Percentiles rank a stretch among this genome's conserved stretches.
Evolutionary conservation across 352 stramenopile genomes (phyloP).

Genomic region (Phytophthora nicotianae): DNA sequence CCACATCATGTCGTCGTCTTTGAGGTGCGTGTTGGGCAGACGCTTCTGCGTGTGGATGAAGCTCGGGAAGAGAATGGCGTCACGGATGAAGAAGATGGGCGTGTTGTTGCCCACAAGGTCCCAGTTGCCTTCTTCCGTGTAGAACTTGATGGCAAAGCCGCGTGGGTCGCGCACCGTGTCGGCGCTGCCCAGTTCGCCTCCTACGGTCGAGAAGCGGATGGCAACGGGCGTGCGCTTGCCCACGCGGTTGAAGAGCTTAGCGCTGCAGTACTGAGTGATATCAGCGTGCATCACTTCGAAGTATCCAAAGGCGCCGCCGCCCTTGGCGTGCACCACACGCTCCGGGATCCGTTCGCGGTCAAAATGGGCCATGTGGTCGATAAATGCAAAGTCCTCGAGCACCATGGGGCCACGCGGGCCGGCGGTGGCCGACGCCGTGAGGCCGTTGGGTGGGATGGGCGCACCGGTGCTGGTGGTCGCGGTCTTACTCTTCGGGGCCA

Average conservation of each 20-base stretch:
- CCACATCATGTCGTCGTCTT: constrained; percentile 91
- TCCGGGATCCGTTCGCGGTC: constrained; percentile 93
- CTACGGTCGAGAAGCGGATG: constrained; percentile 88
- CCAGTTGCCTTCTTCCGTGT: constrained; percentile 94
- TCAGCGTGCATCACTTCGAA: constrained; percentile 85
- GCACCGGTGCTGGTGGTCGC: constrained; percentile 66
- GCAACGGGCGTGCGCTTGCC: constrained; percentile 89
- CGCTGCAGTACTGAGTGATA: constrained; percentile 66
- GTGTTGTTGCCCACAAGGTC: constrained; percentile 95
- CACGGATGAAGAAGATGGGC: constrained; percentile 94
- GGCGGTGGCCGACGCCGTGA: constrained; percentile 78
- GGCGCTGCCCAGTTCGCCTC: constrained; percentile 73
- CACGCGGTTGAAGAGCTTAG: constrained; percentile 75
- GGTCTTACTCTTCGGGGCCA: constrained; percentile 32
- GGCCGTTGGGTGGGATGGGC: constrained; percentile 59
- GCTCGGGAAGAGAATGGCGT: constrained; percentile 91
- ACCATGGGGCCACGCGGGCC: constrained; percentile 64
- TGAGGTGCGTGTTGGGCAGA: constrained; percentile 87
- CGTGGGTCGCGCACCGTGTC: constrained; percentile 90
- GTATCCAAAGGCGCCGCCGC: constrained; percentile 90
- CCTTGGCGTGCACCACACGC: constrained; percentile 92
- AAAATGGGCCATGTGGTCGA: constrained; percentile 92
- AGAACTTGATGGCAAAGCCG: constrained; percentile 94
- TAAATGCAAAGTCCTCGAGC: constrained; percentile 86
- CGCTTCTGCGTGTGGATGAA: constrained; percentile 95